Evolutionary conservation across 2,329 filamentous ascomycete genomes (phyloP), one percentile per base, ranked within the genome.

Genomic region (Fusarium austroafricanum): DNA sequence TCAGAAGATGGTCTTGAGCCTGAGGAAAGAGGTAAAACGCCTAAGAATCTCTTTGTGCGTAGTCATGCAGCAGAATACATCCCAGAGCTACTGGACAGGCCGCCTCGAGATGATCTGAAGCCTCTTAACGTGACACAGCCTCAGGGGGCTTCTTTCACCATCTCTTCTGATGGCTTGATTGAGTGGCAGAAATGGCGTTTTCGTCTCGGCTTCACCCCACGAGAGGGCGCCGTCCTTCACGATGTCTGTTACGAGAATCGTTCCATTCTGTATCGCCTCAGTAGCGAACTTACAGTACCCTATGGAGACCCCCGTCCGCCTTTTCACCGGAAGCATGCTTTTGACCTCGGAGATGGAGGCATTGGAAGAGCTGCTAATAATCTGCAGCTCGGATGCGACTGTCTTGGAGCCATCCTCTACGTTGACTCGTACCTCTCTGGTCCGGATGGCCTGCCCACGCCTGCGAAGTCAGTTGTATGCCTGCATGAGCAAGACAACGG

Each of bases 81-180:
- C 0, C 83, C 83, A 3, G 84, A 86, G 72, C 78, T 90, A 4
- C 78, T 89, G 11, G 78, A 82, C 15, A 70, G 74, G 2, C 81
- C 83, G 1, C 71, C 81, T 17, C 79, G 87, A 14, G 78, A 82
- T 42, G 86, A 86, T 55, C 73, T 89, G 28, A 93, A 92, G 77
- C 90, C 91, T 7, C 85, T 94, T 73, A 87, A 92, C 69, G 88
- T 95, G 44, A 83, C 87, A 2, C 92, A 95, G 73, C 85, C 85
- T 38, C 87, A 92, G 33, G 90, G 90, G 84, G 29, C 89, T 1
- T 90, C 87, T 2, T 93, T 93, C 78, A 81, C 78, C 1, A 82
- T 91, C 14, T 79, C 80, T 60, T 65, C 80, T 55, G 79, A 85
- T 70, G 81, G 81, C 10, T 52, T 65, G 18, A 73, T 88, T 14